Percentiles rank a stretch among this genome's conserved stretches.
Evolutionary conservation across 1,139 yeast species (phyloP).

Genomic region (Sugiyamaella japonica): DNA sequence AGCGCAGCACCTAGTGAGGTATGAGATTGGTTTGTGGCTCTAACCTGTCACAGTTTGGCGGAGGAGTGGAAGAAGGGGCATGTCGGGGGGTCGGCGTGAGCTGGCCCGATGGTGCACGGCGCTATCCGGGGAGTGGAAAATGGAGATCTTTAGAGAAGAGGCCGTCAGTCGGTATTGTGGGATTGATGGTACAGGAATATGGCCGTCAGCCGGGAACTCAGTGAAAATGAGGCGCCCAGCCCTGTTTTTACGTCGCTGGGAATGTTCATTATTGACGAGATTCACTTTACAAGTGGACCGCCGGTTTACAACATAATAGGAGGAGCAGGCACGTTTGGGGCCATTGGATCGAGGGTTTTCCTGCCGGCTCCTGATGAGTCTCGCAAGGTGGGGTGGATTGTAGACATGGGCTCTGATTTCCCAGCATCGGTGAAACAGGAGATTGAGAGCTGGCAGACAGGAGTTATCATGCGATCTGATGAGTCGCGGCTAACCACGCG

Average conservation of each 20-base stretch:
- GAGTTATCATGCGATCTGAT: constrained; percentile 56
- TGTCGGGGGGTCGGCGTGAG: neutral
- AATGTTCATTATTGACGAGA: constrained; percentile 91
- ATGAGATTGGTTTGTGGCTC: no score
- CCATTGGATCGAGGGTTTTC: constrained; percentile 68
- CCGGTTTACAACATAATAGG: constrained; percentile 65
- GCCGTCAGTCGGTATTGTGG: neutral
- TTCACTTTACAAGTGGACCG: constrained; percentile 52
- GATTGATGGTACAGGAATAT: neutral
- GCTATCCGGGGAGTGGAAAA: neutral
- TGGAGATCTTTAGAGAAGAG: neutral
- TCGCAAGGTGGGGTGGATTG: constrained; percentile 57
- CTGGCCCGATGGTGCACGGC: neutral
- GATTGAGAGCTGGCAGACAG: constrained; percentile 62
- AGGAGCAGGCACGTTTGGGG: constrained; percentile 87
- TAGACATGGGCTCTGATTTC: constrained; percentile 80
- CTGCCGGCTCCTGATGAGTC: constrained; percentile 46
- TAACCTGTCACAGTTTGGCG: no score
- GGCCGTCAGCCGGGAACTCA: no score
- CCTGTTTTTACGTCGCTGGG: constrained; percentile 49
- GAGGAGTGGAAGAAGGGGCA: no score
- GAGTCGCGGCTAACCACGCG: constrained; percentile 63
- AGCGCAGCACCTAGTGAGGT: no score
- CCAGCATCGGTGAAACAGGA: constrained; percentile 52
- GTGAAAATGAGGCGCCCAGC: neutral